Evolutionary conservation across 2,329 filamentous ascomycete genomes (phyloP), one percentile per base, ranked within the genome.

Genomic region (Ramichloridium luteum): DNA sequence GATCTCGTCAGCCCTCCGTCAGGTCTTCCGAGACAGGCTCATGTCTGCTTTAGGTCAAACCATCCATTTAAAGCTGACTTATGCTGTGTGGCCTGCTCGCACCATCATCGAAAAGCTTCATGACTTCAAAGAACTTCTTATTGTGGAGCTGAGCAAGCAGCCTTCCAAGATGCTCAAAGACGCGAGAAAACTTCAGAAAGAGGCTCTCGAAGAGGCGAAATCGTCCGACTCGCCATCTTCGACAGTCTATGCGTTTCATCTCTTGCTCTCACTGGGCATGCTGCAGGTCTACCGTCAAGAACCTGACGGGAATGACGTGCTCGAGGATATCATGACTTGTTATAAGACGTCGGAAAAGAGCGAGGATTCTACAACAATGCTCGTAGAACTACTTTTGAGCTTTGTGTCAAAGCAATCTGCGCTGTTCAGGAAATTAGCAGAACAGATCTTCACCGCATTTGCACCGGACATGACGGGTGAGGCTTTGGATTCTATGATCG

Each of bases 211-310:
- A 13, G 40, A 42, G 31, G 31, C 38, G 6, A 20, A 30, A 9
- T 25, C 22, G 13, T 28, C 38, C 16, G 25, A 20, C 42, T 26
- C 51, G 46, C 43, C 52, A 39, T 32, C 30, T 13, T 33, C 32
- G 4, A 39, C 39, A 11, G 34, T 38, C 26, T 74, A 75, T 38
- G 80, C 81, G 0, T 70, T 94, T 36, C 77, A 79, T 13, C 67
- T 94, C 20, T 68, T 96, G 1, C 84, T 93, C 53, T 77, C 83
- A 1, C 70, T 94, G 31, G 80, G 84, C 0, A 72, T 94, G 10
- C 67, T 96, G 34, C 84, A 94, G 54, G 68, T 93, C 6, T 93
- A 93, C 60, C 86, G 88, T 48, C 82, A 84, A 14, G 85, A 93
- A 37, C 68, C 80, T 0, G 90, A 96, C 50, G 82, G 85, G 1